A percentile compares a stretch with the other conserved stretches of the same genome.
Conservation (phyloP, 441 rosid species). For the Corymbia calophylla region DNA sequence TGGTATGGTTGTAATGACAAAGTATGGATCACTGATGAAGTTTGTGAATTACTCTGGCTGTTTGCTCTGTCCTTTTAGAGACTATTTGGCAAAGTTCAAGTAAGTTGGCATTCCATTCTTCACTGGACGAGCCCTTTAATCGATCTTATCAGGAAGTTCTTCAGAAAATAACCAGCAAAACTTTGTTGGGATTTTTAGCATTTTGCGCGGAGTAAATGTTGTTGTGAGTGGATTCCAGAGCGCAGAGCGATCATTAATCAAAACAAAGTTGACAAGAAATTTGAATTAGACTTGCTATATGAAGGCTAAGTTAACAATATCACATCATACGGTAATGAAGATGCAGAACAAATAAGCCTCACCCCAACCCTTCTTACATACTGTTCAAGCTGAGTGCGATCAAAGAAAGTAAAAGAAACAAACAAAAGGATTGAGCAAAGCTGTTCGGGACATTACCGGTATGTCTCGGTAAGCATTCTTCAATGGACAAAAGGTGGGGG, state of each 20-base stretch:
- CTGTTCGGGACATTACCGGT: background rate
- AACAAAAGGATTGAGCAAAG: background rate
- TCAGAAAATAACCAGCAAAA: background rate
- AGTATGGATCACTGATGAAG: background rate
- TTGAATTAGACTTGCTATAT: background rate
- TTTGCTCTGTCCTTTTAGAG: background rate
- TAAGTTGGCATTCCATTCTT: background rate
- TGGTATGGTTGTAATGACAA: background rate
- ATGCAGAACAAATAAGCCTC: background rate
- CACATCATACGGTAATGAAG: background rate
- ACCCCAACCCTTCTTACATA: background rate
- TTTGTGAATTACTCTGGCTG: background rate
- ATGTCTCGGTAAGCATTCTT: background rate
- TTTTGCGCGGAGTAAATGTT: background rate
- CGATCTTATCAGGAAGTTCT: background rate
- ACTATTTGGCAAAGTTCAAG: background rate
- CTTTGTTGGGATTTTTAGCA: background rate
- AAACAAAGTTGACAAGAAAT: background rate
- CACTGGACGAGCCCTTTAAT: background rate
- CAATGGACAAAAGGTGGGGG: background rate
- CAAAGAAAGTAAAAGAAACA: background rate
- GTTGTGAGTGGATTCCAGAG: background rate
- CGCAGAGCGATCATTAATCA: background rate
- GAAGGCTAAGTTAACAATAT: background rate
- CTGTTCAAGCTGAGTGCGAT: background rate